These are phyloP conservation scores for Dendrocalamus latiflorus DNA, from an alignment of 202 grass and related monocot genomes.

Conservation along the genomic window DNA sequence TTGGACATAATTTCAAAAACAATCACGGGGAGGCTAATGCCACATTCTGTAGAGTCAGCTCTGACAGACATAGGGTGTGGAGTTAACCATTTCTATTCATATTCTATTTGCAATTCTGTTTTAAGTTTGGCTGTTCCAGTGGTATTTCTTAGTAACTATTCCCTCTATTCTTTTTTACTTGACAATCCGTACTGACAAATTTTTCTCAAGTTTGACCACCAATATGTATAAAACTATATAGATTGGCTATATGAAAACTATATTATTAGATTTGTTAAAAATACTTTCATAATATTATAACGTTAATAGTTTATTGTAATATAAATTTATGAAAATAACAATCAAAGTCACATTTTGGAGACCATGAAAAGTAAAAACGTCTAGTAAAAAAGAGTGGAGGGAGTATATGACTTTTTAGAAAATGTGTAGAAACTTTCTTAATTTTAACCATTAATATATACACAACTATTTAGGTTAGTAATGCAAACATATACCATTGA, in stretches of 20 bases:
- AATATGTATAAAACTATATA: no score
- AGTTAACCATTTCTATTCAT: background rate
- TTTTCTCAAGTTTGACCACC: no score
- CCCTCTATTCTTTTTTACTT: background rate
- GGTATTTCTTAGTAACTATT: background rate
- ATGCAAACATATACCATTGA: background rate
- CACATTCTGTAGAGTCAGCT: background rate
- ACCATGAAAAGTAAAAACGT: no score
- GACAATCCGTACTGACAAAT: no score
- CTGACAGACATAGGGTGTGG: background rate
- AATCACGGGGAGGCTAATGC: background rate
- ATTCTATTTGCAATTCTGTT: background rate
- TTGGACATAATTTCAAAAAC: background rate
- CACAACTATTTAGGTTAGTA: slow-evolving; percentile 7
- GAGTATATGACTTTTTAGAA: background rate
- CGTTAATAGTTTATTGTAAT: no score
- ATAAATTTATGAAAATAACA: no score
- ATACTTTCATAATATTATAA: no score
- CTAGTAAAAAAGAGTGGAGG: no score
- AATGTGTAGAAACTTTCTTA: background rate
- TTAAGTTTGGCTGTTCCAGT: background rate
- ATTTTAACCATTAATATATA: background rate
- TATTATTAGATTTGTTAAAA: no score
- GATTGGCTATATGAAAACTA: no score
- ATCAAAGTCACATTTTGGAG: no score